Evolutionary conservation across 139 green algal species (phyloP), one percentile per base, ranked within the genome.

Genomic region (Picochlorum costavermella): DNA sequence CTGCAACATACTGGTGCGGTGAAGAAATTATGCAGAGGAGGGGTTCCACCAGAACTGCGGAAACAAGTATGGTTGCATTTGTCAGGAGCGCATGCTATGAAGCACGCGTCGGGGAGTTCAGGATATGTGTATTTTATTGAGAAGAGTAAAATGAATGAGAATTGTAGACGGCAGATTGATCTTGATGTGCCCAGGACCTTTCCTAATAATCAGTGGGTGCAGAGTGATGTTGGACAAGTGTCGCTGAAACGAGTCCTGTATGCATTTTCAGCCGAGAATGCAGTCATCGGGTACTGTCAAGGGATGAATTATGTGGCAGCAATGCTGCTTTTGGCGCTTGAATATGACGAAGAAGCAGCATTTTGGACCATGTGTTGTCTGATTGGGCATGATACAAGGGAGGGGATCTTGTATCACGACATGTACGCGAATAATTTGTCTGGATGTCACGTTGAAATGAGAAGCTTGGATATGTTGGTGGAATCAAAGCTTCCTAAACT

Each of bases 171-270:
- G 23, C 85, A 92, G 50, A 86, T 92, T 11, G 78, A 91, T n/a
- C 64, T 92, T 61, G 87, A 95, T 64, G 63, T 90, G 56, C 86
- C 87, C 3, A 79, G 87, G 33, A 94, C 87, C 1, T 95, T 90
- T 63, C 83, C 87, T 8, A 48, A 45, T 50, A 83, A 89, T 64
- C 40, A 57, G 1, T 90, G 75, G 79, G 53, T 92, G n/a, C 44
- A 72, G 5, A 56, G 49, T 8, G 40, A 62, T n/a, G 75, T 76
- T 11, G 87, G 84, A n/a, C 79, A 87, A 69, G 55, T 33, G 3
- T 73, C 78, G 26, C 64, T 95, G 72, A 63, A 79, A 0, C 50
- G 74, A 23, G 78, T 95, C 40, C 73, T 95, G 40, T 64, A 75
- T n/a, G 83, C 87, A 25, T 94, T 85, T 58, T 72, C 75, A 2